Evolutionary conservation across 1,284 basidiomycete genomes (phyloP).

Genomic region (Ganoderma lingzhi): DNA sequence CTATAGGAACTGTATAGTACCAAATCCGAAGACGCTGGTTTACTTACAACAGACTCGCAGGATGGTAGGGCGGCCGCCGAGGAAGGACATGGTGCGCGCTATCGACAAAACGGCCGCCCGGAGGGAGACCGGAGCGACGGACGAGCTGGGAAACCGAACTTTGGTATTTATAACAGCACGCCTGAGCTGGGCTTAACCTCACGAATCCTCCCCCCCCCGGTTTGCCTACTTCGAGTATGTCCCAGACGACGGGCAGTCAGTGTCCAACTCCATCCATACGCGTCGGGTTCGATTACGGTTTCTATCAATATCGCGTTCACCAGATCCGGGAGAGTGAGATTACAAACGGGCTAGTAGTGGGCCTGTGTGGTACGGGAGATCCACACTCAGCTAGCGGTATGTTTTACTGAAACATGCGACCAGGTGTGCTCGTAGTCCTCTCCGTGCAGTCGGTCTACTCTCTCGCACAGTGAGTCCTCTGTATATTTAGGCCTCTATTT

Average conservation of each 20-base stretch:
- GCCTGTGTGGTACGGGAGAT: neutral
- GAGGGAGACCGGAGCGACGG: too few relatives aligned
- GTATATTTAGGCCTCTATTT: neutral
- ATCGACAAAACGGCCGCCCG: too few relatives aligned
- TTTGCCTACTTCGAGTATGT: neutral
- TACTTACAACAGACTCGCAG: too few relatives aligned
- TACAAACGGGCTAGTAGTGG: neutral
- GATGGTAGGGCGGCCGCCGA: too few relatives aligned
- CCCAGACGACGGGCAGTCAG: neutral
- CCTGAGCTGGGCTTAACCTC: too few relatives aligned
- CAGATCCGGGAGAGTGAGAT: neutral
- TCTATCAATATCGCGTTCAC: neutral
- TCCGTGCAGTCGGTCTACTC: neutral
- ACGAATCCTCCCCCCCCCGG: too few relatives aligned
- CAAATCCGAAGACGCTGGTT: too few relatives aligned
- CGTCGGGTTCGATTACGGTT: neutral
- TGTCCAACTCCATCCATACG: neutral
- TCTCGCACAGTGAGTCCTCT: neutral
- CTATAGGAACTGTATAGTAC: too few relatives aligned
- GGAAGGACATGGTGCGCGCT: too few relatives aligned
- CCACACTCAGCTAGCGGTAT: neutral
- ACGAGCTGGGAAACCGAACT: too few relatives aligned
- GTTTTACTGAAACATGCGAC: neutral
- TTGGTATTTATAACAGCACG: too few relatives aligned
- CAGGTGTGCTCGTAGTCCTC: neutral